Evolutionary conservation across 805 yeast species (phyloP).

Genomic region (Cyberlindnera nakhonratchasimensis): DNA sequence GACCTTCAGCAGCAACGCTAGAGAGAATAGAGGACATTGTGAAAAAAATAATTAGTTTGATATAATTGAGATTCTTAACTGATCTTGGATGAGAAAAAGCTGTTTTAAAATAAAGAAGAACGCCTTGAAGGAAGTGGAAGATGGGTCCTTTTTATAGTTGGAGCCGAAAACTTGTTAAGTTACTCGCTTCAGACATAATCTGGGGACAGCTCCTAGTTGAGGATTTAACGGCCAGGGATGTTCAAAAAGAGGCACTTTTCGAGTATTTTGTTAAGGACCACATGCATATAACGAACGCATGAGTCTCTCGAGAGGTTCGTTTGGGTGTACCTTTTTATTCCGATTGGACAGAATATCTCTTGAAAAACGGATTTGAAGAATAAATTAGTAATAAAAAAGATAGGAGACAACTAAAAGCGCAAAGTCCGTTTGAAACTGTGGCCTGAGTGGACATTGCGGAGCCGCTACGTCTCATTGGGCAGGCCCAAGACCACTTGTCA

Average conservation of each 20-base stretch:
- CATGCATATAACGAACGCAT: slow-evolving; percentile 2
- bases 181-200: no score
- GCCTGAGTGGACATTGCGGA: background rate
- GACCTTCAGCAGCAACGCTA: slow-evolving; percentile 40
- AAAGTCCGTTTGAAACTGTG: background rate
- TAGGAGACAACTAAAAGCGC: no score
- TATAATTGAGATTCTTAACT: background rate
- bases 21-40: slow-evolving; percentile 7
- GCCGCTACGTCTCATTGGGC: no score
- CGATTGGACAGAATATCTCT: background rate
- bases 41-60: background rate
- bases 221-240: slow-evolving; percentile 2
- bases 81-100: background rate
- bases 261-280: background rate
- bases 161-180: background rate
- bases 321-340: no score
- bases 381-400: no score
- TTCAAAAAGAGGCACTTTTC: slow-evolving; percentile 1
- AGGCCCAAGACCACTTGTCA: no score
- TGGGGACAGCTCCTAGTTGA: background rate
- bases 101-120: background rate
- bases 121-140: background rate
- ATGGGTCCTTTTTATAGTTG: background rate
- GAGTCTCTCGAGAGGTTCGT: background rate
- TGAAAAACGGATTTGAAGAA: background rate